phyloP scores from a whole-genome alignment of 176 grass and related monocot genomes.

The Elaeis guineensis region DNA sequence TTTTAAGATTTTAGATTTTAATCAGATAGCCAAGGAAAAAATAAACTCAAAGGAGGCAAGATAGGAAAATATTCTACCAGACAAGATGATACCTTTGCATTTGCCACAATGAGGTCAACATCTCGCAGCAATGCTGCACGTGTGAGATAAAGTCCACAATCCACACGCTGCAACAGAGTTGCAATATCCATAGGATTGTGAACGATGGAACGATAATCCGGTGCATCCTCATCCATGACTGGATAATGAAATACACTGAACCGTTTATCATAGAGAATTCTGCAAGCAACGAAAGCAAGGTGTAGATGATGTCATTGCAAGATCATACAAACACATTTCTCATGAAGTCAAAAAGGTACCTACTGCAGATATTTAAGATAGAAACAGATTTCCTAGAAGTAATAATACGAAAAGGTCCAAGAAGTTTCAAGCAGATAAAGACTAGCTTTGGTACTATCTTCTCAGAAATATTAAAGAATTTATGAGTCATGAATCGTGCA shows the following conservation, averaged over 20 bases:
- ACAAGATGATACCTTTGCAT: constrained; percentile 67
- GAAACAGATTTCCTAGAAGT: no score
- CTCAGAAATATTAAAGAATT: no score
- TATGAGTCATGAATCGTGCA: no score
- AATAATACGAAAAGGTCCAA: no score
- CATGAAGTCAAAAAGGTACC: no score
- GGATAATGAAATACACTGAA: constrained; percentile 89
- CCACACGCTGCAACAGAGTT: constrained; percentile 78
- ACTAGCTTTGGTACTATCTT: no score
- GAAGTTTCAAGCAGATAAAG: no score
- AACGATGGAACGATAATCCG: constrained; percentile 73
- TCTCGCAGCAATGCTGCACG: constrained; percentile 60
- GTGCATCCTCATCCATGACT: constrained; percentile 84
- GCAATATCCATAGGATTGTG: constrained; percentile 96
- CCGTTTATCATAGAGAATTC: constrained; percentile 89
- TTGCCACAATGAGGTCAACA: constrained; percentile 82
- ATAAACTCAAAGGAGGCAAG: not conserved
- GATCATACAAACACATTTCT: not conserved
- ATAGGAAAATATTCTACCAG: constrained; percentile 9
- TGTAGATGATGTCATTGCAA: not conserved
- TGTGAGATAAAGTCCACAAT: constrained; percentile 73
- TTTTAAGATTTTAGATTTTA: no score
- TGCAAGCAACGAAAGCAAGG: not conserved
- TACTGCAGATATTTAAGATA: no score
- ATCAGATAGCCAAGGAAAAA: no score